Conservation (phyloP, 2,329 filamentous ascomycete genomes). For the Pseudocercospora eumusae region DNA sequence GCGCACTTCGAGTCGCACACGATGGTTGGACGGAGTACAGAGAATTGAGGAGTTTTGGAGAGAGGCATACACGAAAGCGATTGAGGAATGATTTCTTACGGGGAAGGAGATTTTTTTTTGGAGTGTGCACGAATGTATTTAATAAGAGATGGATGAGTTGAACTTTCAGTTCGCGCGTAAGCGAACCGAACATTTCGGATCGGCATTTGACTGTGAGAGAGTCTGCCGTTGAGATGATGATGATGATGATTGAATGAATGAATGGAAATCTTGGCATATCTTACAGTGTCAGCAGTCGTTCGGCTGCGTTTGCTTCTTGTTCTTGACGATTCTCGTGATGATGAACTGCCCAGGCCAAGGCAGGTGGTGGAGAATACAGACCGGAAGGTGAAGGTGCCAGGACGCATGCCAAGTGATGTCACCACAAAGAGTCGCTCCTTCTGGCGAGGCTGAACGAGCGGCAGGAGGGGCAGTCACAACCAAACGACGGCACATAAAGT, state of each 20-base stretch:
- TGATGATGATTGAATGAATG: too few species aligned
- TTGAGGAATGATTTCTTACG: background rate
- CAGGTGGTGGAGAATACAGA: too few species aligned
- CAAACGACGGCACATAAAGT: background rate
- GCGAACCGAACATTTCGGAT: background rate
- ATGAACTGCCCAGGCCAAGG: too few species aligned
- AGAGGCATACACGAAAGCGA: background rate
- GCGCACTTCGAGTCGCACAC: background rate
- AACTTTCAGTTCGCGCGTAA: too few species aligned
- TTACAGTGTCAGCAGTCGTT: background rate
- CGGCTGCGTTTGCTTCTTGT: background rate
- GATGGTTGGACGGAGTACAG: background rate
- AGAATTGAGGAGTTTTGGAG: background rate
- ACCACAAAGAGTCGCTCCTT: background rate
- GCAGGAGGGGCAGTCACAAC: background rate
- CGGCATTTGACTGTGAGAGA: constrained; percentile 2
- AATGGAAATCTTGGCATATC: background rate
- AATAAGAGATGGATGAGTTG: background rate
- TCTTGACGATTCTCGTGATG: background rate
- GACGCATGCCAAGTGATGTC: too few species aligned
- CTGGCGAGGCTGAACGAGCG: background rate
- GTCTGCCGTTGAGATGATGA: constrained; percentile 1
- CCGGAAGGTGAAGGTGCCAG: too few species aligned
- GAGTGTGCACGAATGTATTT: constrained; percentile 4
- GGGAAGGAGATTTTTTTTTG: background rate